Percentiles rank a stretch among this genome's conserved stretches.
Conservation (phyloP, 2,329 filamentous ascomycete genomes). For the Aspergillus tubingensis region DNA sequence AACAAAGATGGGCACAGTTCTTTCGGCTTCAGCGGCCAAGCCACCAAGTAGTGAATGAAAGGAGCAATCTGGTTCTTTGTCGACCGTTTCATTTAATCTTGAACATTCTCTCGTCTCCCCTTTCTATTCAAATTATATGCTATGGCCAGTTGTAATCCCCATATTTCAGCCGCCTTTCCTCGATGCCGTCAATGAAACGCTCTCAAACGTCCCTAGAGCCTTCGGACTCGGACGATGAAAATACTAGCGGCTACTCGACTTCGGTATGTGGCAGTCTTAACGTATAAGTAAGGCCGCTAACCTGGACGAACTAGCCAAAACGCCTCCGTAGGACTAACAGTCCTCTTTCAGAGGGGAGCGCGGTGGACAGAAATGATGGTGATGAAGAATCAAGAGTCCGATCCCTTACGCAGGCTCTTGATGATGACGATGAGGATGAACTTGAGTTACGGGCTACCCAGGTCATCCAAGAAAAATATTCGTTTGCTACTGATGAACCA, state of each 20-base stretch:
- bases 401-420: constrained; percentile 24
- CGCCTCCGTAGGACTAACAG: constrained; percentile 41
- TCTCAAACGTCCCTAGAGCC: constrained; percentile 32
- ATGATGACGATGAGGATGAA: constrained; percentile 41
- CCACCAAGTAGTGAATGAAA: not conserved
- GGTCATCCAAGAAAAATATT: constrained; percentile 56
- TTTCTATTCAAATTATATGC: not conserved
- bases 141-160: not conserved
- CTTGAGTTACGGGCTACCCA: constrained; percentile 65
- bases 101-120: not conserved
- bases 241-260: constrained; percentile 27
- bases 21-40: not conserved
- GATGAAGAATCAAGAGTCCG: constrained; percentile 12
- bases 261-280: constrained; percentile 29
- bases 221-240: constrained; percentile 32
- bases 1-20: constrained; percentile 2
- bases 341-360: constrained; percentile 17
- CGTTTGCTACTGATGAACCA: constrained; percentile 54
- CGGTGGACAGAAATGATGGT: constrained; percentile 26
- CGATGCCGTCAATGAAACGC: constrained; percentile 50
- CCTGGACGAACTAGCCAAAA: constrained; percentile 38
- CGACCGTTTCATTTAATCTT: not conserved
- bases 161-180: constrained; percentile 10
- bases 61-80: not conserved
- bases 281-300: not conserved